Conservation (phyloP, 2,329 filamentous ascomycete genomes). For the Claviceps sp. region DNA sequence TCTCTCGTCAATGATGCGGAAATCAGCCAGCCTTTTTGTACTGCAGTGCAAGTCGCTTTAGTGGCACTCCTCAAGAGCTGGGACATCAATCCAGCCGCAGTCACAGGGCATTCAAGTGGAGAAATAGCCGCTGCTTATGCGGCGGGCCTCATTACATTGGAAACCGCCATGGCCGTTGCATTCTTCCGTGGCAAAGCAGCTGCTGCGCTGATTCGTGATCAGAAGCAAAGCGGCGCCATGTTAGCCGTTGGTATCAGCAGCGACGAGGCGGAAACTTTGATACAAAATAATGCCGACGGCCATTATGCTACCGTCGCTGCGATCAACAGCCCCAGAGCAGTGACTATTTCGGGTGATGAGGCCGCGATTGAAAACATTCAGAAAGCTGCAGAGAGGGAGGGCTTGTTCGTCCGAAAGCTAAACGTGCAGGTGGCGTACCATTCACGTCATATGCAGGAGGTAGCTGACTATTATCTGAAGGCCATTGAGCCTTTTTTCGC, state of each 20-base stretch:
- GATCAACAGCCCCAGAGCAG: conserved; percentile 16
- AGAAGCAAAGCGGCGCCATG: conserved; percentile 16
- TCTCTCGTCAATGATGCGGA: neutral
- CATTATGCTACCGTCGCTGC: conserved; percentile 13
- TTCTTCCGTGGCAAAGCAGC: conserved; percentile 17
- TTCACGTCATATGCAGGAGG: conserved; percentile 11
- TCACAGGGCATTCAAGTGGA: conserved; percentile 19
- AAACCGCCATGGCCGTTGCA: conserved; percentile 5
- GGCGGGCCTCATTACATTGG: conserved; percentile 13
- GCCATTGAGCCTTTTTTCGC: neutral
- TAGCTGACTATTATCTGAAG: neutral
- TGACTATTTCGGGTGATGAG: conserved; percentile 16
- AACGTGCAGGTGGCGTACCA: conserved; percentile 21
- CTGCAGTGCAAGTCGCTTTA: conserved; percentile 23
- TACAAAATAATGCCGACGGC: conserved; percentile 9
- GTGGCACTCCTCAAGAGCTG: conserved; percentile 16
- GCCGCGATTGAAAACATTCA: conserved; percentile 12
- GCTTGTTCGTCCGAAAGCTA: conserved; percentile 5
- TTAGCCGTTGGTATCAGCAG: conserved; percentile 20
- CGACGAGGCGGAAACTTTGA: conserved; percentile 10
- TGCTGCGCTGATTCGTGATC: neutral
- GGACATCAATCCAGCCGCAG: conserved; percentile 12
- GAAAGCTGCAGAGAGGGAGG: conserved; percentile 11
- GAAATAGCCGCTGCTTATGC: conserved; percentile 23
- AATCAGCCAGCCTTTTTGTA: conserved; percentile 16